These are phyloP conservation scores for Peronospora destructor DNA, from an alignment of 352 stramenopile genomes.

Conservation along the genomic window DNA sequence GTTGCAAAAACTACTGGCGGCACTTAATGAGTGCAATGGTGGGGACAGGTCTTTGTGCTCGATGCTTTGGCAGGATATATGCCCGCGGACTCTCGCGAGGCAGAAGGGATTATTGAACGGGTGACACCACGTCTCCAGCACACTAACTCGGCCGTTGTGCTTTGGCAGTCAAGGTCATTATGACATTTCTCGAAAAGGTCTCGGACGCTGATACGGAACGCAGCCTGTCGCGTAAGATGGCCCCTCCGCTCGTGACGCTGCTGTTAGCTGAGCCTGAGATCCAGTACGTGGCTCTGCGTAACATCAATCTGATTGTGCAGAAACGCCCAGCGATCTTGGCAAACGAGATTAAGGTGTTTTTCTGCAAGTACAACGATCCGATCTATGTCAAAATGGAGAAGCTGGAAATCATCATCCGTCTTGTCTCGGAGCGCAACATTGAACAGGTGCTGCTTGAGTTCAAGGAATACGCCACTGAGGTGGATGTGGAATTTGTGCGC, in stretches of 20 bases:
- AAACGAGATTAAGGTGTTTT: slow-evolving; percentile 94
- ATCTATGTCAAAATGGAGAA: slow-evolving; percentile 98
- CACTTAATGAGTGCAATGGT: slow-evolving; percentile 99
- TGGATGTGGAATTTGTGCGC: slow-evolving; percentile 98
- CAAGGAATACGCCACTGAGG: slow-evolving; percentile 98
- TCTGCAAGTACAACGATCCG: slow-evolving; percentile 99
- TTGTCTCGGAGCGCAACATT: slow-evolving; percentile 97
- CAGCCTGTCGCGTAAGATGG: slow-evolving; percentile 91
- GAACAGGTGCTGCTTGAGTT: slow-evolving; percentile 98
- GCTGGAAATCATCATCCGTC: slow-evolving; percentile 98
- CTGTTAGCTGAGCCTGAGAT: slow-evolving; percentile 97
- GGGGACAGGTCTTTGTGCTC: slow-evolving; percentile 98
- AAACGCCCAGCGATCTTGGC: slow-evolving; percentile 94
- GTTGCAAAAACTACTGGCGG: slow-evolving; percentile 96
- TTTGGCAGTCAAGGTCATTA: slow-evolving; percentile 96
- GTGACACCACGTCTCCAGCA: slow-evolving; percentile 97
- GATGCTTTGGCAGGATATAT: slow-evolving; percentile 94
- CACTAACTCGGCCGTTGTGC: slow-evolving; percentile 97
- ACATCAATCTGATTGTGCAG: slow-evolving; percentile 99
- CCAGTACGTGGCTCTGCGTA: slow-evolving; percentile 98
- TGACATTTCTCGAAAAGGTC: slow-evolving; percentile 95
- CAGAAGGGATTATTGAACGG: slow-evolving; percentile 98
- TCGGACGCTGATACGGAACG: slow-evolving; percentile 90
- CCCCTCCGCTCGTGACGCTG: slow-evolving; percentile 97
- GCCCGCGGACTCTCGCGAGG: slow-evolving; percentile 93